Evolutionary conservation across 2,329 filamentous ascomycete species (phyloP), one percentile per base, ranked within the genome.

Genomic region (Pseudogymnoascus sp.): DNA sequence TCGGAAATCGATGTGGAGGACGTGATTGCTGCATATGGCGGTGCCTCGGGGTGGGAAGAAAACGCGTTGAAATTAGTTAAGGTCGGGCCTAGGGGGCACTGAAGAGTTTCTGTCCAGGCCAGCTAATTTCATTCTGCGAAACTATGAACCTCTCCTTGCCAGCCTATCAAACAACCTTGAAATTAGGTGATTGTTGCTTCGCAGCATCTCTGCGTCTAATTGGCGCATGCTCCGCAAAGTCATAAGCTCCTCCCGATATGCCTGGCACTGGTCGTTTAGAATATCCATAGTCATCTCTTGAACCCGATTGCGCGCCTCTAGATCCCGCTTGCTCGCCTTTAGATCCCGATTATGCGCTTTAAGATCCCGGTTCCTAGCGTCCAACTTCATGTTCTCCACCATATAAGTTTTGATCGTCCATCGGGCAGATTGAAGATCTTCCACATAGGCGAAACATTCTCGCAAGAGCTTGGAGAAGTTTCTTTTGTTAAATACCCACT

Each of bases 61-160:
- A 85, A 81, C 66, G 83, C 89, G 6, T 76, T 78, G 63, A 83
- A 83, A 67, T 73, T 96, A 60, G 79, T 90, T 58, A 83, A 84
- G 62, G 73, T 76, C 40, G 82, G 63, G 4, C 49, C 62, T 3
- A 63, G 68, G 59, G 68, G 69, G 5, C 70, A 72, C 64, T 72
- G 28, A 60, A 37, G 45, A 55, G 59, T 40, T 40, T 49, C 25
- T 52, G 14, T 58, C 23, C 5, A 58, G 9, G 49, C 25, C 31
- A 28, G 23, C 14, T 16, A 25, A 28, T 35, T 35, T 58, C 33
- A 11, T 4, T 21, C 33, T 28, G 14, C 6, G 25, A 28, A 28
- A 14, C 33, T 14, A 58, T 18, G 4, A 25, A 31, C n/a, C 23
- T 23, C 49, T 11, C 31, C 25, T 4, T 33, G 18, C 12, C 16